Evolutionary conservation across 192 early-diverging fungal genomes (phyloP), one percentile per base, ranked within the genome.

Genomic region (Podochytrium sp.): DNA sequence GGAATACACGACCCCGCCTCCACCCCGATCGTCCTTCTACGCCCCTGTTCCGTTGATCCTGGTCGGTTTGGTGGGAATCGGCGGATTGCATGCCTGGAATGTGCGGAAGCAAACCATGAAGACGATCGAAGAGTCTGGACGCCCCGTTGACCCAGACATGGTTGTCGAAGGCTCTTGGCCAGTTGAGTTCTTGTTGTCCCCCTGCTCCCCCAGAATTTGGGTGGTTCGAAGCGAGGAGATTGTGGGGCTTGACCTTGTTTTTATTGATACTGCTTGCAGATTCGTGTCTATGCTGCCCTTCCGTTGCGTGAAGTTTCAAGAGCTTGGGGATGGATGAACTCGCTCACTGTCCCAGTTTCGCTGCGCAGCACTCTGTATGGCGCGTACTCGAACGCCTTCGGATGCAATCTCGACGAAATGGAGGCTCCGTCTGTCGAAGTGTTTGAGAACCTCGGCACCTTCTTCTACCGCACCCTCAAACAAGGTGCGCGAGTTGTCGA

Each of bases 391-490:
- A 89, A 85, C 79, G 75, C 92, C 18, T 99, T 97, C 80, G 90
- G 89, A 55, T 98, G 96, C 80, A 92, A 95, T 65, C 78, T 99
- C 40, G 93, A 92, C 27, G 98, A 99, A 79, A 96, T 98, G 92
- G 90, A 89, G 51, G 91, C 94, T 34, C 86, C 91, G 0, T 89
- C 93, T 75, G 76, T 98, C 29, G 83, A 77, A 2, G 77, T 83
- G 14, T 99, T 97, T 75, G 87, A 88, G 20, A 97, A 96, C 76
- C 73, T 99, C 27, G 87, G 91, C 14, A 83, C 87, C 5, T 99
- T 99, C 81, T 99, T 99, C 70, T 99, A 98, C 74, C 88, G 98
- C 38, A 88, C 91, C 73, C 79, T 98, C 33, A 91, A 92, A 58
- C 87, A 89, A 18, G 93, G 81, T 30, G 92, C 81, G 0, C 83